phyloP scores from a whole-genome alignment of 2,329 filamentous ascomycete genomes.

The Metarhizium anisopliae region DNA sequence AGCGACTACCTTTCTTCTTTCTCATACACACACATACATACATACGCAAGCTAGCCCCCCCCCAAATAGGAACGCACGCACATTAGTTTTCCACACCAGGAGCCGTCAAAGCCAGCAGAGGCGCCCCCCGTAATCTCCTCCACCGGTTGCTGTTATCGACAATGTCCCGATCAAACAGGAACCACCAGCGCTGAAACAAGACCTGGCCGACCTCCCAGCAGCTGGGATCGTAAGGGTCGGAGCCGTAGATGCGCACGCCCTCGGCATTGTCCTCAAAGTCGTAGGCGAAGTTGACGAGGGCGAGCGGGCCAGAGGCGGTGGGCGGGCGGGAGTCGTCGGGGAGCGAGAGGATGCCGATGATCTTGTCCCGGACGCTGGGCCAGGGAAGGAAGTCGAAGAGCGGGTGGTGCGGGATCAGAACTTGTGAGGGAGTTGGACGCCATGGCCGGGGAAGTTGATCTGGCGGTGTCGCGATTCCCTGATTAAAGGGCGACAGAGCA shows the following conservation, averaged over 20 bases:
- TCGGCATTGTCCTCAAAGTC: constrained; percentile 48
- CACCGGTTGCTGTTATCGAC: constrained; percentile 45
- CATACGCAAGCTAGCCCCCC: neutral
- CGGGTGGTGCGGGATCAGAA: constrained; percentile 44
- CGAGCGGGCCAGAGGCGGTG: constrained; percentile 34
- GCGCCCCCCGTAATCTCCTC: constrained; percentile 37
- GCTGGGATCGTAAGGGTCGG: constrained; percentile 36
- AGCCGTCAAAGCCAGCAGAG: constrained; percentile 13
- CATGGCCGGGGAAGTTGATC: constrained; percentile 36
- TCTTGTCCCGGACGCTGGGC: constrained; percentile 42
- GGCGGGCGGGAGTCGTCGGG: constrained; percentile 38
- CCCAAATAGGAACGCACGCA: neutral
- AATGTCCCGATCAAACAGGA: constrained; percentile 44
- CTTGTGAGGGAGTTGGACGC: constrained; percentile 41
- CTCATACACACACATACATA: neutral
- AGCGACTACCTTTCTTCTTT: neutral
- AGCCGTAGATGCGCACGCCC: constrained; percentile 39
- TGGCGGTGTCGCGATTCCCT: constrained; percentile 18
- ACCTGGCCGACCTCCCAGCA: constrained; percentile 50
- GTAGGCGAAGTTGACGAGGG: constrained; percentile 42
- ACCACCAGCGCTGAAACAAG: constrained; percentile 54
- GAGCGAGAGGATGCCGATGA: constrained; percentile 42
- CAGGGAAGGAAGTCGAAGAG: constrained; percentile 49
- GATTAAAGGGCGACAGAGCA: constrained; percentile 37
- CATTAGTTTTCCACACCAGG: neutral